Evolutionary conservation across 176 grass and related monocot genomes (phyloP).

Genomic region (Cenchrus fungigraminus): DNA sequence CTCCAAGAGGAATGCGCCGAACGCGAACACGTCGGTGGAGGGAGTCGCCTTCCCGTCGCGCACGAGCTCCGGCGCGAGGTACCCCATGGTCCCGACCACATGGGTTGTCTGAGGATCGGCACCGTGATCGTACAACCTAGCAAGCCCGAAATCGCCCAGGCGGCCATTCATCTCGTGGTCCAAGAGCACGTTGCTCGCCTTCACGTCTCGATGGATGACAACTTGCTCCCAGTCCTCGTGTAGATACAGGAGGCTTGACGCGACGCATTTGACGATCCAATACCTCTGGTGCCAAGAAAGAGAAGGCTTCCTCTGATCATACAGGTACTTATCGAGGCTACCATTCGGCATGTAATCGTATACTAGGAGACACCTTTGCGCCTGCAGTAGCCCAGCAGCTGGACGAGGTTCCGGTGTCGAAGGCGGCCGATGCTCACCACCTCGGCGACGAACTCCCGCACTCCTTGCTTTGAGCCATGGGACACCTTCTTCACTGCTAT

Average conservation of each 20-base stretch:
- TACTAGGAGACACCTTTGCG: slow-evolving; percentile 38
- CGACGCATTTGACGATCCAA: slow-evolving; percentile 30
- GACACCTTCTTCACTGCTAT: slow-evolving; percentile 43
- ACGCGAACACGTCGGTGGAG: slow-evolving; percentile 33
- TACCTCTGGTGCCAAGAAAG: slow-evolving; percentile 4
- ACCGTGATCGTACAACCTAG: slow-evolving; percentile 37
- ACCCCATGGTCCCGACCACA: slow-evolving; percentile 16
- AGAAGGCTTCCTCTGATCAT: neutral
- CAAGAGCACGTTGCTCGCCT: slow-evolving; percentile 54
- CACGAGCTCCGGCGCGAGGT: neutral
- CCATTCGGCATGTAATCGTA: slow-evolving; percentile 57
- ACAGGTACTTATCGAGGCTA: slow-evolving; percentile 46
- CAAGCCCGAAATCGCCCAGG: neutral
- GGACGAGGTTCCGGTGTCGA: slow-evolving; percentile 48
- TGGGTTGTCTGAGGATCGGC: slow-evolving; percentile 18
- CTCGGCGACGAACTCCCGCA: slow-evolving; percentile 24
- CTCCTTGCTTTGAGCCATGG: slow-evolving; percentile 40
- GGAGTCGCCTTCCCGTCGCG: slow-evolving; percentile 35
- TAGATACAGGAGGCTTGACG: slow-evolving; percentile 36
- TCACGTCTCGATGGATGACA: slow-evolving; percentile 49
- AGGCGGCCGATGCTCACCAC: slow-evolving; percentile 48
- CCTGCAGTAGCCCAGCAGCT: slow-evolving; percentile 43
- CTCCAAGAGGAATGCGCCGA: slow-evolving; percentile 41
- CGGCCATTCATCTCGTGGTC: slow-evolving; percentile 42
- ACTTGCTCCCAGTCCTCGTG: slow-evolving; percentile 58